These are phyloP conservation scores for Tolypocladium pustulatum DNA, from an alignment of 2,329 filamentous ascomycete genomes.

Conservation along the genomic window DNA sequence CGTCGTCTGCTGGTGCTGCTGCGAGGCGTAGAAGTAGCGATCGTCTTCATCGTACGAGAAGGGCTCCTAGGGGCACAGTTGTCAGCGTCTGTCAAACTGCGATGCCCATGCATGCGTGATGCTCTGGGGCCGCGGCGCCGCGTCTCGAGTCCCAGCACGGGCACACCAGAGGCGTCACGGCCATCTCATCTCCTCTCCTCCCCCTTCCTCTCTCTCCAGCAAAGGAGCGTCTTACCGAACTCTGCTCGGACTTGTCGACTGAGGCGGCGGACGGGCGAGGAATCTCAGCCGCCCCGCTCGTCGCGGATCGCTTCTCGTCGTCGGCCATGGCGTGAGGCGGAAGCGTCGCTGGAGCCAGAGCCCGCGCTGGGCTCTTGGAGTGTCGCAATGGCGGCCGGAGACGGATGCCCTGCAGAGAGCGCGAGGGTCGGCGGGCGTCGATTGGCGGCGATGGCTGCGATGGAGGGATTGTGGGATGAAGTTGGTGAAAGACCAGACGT, in stretches of 20 bases:
- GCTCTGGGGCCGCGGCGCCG: background rate
- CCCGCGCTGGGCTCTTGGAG: slow-evolving; percentile 4
- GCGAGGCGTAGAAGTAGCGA: slow-evolving; percentile 16
- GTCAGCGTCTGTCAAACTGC: background rate
- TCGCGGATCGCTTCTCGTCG: slow-evolving; percentile 17
- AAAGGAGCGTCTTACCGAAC: slow-evolving; percentile 3
- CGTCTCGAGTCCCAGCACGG: background rate
- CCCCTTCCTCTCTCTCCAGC: background rate
- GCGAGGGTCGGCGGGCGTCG: background rate
- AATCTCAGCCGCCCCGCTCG: slow-evolving; percentile 8
- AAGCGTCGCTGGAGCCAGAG: slow-evolving; percentile 4
- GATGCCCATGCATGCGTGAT: background rate
- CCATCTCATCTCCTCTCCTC: background rate
- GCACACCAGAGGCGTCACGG: background rate
- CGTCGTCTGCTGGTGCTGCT: slow-evolving; percentile 12
- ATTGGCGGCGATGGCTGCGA: background rate
- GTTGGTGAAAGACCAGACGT: background rate
- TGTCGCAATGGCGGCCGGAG: slow-evolving; percentile 1
- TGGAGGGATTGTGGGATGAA: background rate
- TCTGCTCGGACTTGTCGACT: slow-evolving; percentile 6
- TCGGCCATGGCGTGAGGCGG: slow-evolving; percentile 15
- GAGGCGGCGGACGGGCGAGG: slow-evolving; percentile 8
- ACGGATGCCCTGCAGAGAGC: background rate
- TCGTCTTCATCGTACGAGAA: slow-evolving; percentile 29
- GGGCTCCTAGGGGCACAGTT: slow-evolving; percentile 14